Conservation (phyloP, 768 basidiomycete genomes). For the Suillus bovinus region DNA sequence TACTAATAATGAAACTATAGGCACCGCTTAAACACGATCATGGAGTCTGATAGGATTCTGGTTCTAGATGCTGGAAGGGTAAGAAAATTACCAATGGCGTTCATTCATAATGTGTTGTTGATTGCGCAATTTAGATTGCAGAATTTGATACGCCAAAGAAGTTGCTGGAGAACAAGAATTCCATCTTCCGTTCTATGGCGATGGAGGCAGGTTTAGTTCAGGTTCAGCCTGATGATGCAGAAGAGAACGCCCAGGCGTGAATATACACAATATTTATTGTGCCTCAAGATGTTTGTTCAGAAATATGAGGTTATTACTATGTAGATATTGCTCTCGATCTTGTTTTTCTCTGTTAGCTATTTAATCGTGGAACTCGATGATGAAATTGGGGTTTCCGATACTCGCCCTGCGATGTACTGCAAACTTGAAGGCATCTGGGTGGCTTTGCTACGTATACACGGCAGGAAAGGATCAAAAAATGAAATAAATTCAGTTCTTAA, state of each 20-base stretch:
- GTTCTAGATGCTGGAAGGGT: conserved; percentile 80
- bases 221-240: neutral
- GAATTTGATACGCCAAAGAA: conserved; percentile 75
- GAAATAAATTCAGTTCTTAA: too few species aligned
- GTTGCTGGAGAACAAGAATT: conserved; percentile 57
- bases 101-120: neutral
- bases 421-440: neutral
- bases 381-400: neutral
- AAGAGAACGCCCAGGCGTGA: neutral
- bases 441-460: too few species aligned
- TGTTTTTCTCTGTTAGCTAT: neutral
- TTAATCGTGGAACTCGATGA: neutral
- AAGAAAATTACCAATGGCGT: conserved; percentile 12
- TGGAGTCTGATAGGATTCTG: conserved; percentile 77
- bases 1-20: conserved; percentile 32
- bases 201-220: conserved; percentile 57
- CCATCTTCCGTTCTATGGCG: conserved; percentile 66
- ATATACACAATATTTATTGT: neutral
- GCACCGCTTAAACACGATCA: conserved; percentile 81
- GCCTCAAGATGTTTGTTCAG: neutral
- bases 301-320: neutral
- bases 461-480: too few species aligned
- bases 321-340: neutral
- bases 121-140: conserved; percentile 46
- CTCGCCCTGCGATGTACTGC: neutral